phyloP scores from a whole-genome alignment of 1,284 basidiomycete species.

The Hortiboletus rubellus region DNA sequence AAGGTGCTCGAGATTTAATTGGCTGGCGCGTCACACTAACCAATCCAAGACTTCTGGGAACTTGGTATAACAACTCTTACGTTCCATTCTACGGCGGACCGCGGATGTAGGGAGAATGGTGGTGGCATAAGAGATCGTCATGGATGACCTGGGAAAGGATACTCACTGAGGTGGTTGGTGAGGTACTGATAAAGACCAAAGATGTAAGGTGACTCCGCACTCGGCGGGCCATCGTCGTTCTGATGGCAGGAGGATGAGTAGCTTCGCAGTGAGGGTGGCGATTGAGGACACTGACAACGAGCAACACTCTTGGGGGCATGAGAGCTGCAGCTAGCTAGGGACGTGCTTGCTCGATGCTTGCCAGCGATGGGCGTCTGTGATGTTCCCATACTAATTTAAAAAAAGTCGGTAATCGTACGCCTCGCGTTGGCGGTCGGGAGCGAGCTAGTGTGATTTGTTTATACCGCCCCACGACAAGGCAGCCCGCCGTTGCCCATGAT shows the following conservation, averaged over 20 bases:
- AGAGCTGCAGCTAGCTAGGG: not conserved
- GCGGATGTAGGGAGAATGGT: not conserved
- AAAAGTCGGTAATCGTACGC: slow-evolving; percentile 4
- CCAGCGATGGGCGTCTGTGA: slow-evolving; percentile 18
- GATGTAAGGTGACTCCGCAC: slow-evolving; percentile 79
- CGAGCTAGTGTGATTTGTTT: slow-evolving; percentile 6
- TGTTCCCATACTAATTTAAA: slow-evolving; percentile 27
- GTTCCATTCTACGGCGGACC: slow-evolving; percentile 64
- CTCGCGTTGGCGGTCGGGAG: slow-evolving; percentile 11
- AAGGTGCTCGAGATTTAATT: slow-evolving; percentile 1
- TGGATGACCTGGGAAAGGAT: slow-evolving; percentile 1
- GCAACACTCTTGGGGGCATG: slow-evolving; percentile 44
- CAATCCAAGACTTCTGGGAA: slow-evolving; percentile 90
- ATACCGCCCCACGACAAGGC: slow-evolving; percentile 7
- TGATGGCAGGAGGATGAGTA: slow-evolving; percentile 27
- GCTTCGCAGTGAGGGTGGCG: slow-evolving; percentile 1
- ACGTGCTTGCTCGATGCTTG: not conserved
- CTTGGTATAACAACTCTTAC: slow-evolving; percentile 88
- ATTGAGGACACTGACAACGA: slow-evolving; percentile 49
- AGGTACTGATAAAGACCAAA: slow-evolving; percentile 76
- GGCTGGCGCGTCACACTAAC: slow-evolving; percentile 36
- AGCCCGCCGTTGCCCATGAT: slow-evolving; percentile 20
- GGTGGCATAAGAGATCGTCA: slow-evolving; percentile 11
- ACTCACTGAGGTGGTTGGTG: slow-evolving; percentile 59
- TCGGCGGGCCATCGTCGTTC: slow-evolving; percentile 91